Evolutionary conservation across 1,284 basidiomycete genomes (phyloP).

Genomic region (Boletus smithii): DNA sequence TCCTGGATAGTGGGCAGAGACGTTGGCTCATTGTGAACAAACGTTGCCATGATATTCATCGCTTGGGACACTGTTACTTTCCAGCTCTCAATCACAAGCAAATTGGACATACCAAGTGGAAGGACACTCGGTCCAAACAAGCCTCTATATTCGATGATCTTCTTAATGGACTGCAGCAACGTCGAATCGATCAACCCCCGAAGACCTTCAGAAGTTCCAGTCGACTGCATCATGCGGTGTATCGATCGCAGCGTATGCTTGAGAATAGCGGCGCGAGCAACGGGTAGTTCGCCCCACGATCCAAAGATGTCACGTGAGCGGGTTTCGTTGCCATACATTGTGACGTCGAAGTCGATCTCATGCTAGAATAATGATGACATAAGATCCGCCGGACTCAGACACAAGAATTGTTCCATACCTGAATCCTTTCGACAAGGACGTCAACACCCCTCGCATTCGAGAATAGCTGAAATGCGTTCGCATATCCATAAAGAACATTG

Average conservation of each 20-base stretch:
- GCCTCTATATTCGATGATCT: conserved; percentile 78
- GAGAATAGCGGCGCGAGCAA: conserved; percentile 69
- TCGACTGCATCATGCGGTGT: conserved; percentile 95
- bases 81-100: not conserved
- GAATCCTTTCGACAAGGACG: conserved; percentile 80
- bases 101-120: conserved; percentile 57
- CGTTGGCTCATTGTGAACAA: conserved; percentile 98
- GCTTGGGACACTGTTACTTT: conserved; percentile 44
- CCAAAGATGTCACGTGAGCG: conserved; percentile 49
- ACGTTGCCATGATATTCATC: conserved; percentile 96
- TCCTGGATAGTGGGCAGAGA: conserved; percentile 93
- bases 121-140: conserved; percentile 88
- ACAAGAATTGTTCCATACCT: conserved; percentile 47
- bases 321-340: conserved; percentile 47
- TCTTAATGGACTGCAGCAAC: conserved; percentile 82
- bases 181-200: conserved; percentile 93
- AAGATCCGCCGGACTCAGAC: not conserved
- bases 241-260: conserved; percentile 92
- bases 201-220: conserved; percentile 91
- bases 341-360: conserved; percentile 69
- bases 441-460: conserved; percentile 84
- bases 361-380: conserved; percentile 42
- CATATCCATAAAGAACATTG: conserved; percentile 86
- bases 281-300: conserved; percentile 60
- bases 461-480: conserved; percentile 87